Evolutionary conservation across 148 eudicot species (phyloP).

Genomic region (Rhododendron molle): DNA sequence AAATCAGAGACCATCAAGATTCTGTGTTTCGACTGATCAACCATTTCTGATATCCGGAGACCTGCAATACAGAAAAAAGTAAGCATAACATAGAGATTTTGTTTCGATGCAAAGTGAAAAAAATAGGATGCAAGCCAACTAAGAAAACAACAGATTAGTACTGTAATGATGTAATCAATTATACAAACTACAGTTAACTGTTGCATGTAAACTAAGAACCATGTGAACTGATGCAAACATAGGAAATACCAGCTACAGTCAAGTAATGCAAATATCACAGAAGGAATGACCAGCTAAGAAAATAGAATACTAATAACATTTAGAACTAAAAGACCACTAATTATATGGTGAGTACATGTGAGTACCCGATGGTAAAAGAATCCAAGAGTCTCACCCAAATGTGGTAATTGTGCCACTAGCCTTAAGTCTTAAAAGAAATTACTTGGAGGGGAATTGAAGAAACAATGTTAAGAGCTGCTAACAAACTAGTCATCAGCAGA

Average conservation of each 20-base stretch:
- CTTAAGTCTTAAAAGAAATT: too few relatives aligned
- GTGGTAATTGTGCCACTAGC: not conserved
- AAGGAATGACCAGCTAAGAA: not conserved
- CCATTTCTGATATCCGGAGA: constrained; percentile 25
- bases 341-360: not conserved
- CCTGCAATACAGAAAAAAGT: not conserved
- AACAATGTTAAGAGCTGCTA: too few relatives aligned
- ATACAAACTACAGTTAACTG: not conserved
- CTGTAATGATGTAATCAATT: too few relatives aligned
- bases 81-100: not conserved
- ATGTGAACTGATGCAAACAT: not conserved
- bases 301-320: not conserved
- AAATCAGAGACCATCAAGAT: constrained; percentile 94
- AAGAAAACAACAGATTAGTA: too few relatives aligned
- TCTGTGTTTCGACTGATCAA: constrained; percentile 37
- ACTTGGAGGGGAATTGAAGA: too few relatives aligned
- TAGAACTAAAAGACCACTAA: not conserved
- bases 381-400: not conserved
- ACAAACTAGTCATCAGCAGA: too few relatives aligned
- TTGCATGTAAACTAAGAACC: not conserved
- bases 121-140: not conserved
- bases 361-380: not conserved
- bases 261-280: not conserved
- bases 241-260: too few relatives aligned
- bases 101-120: not conserved